These are phyloP conservation scores for Bombardia bombarda DNA, from an alignment of 495 filamentous ascomycete species.

Conservation along the genomic window DNA sequence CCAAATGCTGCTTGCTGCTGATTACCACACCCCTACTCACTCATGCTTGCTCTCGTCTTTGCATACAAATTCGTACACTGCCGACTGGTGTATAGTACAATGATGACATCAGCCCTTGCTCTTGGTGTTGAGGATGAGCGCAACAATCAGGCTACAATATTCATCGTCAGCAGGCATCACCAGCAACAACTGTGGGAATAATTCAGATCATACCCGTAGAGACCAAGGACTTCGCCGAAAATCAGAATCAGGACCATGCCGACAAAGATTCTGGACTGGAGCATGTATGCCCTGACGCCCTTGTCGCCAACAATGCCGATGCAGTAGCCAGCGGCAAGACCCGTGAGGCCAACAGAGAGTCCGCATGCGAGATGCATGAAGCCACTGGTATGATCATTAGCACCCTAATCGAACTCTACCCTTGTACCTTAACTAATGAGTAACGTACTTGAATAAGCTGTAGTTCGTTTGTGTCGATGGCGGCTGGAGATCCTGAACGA, in stretches of 20 bases:
- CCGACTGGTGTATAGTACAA: neutral
- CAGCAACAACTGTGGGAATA: too few species aligned
- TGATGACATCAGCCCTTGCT: slow-evolving; percentile 37
- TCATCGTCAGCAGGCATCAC: too few species aligned
- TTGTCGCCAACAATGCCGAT: slow-evolving; percentile 94
- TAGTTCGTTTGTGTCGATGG: slow-evolving; percentile 50
- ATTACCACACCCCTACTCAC: neutral
- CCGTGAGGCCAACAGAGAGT: slow-evolving; percentile 84
- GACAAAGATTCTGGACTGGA: slow-evolving; percentile 89
- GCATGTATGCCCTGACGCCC: slow-evolving; percentile 91
- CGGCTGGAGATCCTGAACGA: slow-evolving; percentile 73
- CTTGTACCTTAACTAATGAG: too few species aligned
- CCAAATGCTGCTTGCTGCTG: slow-evolving; percentile 19
- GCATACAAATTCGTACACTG: slow-evolving; percentile 6
- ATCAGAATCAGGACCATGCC: slow-evolving; percentile 98
- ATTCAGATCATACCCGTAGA: slow-evolving; percentile 71
- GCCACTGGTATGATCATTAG: slow-evolving; percentile 42
- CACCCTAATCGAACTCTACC: too few species aligned
- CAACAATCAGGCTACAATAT: slow-evolving; percentile 40
- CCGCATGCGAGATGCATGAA: slow-evolving; percentile 92
- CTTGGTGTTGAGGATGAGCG: slow-evolving; percentile 47
- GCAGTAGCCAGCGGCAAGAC: slow-evolving; percentile 92
- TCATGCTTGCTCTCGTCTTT: neutral
- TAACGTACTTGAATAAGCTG: slow-evolving; percentile 70
- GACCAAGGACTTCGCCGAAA: slow-evolving; percentile 93